Base-by-base conservation (phyloP, 2,329 filamentous ascomycete species). In the Fusarium cicatricum region DNA sequence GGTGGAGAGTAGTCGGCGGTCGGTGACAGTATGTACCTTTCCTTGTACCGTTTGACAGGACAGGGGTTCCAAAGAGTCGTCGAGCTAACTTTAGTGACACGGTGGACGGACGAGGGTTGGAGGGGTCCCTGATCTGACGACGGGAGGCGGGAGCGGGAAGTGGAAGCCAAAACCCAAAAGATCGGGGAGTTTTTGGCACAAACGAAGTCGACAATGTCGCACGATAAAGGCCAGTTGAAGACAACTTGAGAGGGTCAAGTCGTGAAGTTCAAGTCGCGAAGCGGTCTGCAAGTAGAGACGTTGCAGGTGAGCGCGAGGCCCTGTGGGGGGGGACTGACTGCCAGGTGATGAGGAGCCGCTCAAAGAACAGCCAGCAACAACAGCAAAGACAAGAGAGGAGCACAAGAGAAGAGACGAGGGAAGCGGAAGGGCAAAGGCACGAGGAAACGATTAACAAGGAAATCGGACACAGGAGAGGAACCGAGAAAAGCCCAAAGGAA, bases 1-100 rank as follows among this genome's bases (percentile, higher is more conserved):
- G 64, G 66, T 69, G 66, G 66, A 69, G 66, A 51, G 54, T 46
- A 53, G 64, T 63, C 62, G 58, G 66, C 51, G 65, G 66, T 68
- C 57, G 66, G 66, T 57, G 66, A 63, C 55, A 66, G 63, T 67
- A 64, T 58, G 58, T 65, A 58, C 62, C 60, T 26, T 26, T 26
- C 23, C 23, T 60, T 47, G 65, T 68, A 65, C 60, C 56, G 52
- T 54, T 63, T 68, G 66, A 68, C 64, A 61, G 60, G 58, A 62
- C 57, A 65, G 58, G 60, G 60, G 62, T 60, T 45, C 23, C 43
- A 65, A 53, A 26, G 54, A 52, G 51, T 52, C 46, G 59, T 50
- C 12, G 54, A 55, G 60, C 58, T 26, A 26, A 26, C 23, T 26
- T 62, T 65, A 65, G 46, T 51, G 62, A 52, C 46, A 58, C 62